These are phyloP conservation scores for Houttuynia cordata DNA, from an alignment of 164 flowering plant genomes.

Conservation along the genomic window DNA sequence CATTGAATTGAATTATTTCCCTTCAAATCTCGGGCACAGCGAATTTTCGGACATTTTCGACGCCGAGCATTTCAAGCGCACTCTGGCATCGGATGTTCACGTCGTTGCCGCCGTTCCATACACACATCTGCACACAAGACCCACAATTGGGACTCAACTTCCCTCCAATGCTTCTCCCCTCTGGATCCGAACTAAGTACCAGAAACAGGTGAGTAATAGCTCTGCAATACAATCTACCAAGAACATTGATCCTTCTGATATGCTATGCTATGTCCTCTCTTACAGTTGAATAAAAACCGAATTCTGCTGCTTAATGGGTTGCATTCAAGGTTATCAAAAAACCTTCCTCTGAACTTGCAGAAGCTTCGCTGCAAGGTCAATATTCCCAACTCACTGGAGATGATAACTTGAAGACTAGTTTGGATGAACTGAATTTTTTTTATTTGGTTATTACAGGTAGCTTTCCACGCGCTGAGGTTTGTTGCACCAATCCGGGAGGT, in stretches of 20 bases:
- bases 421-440: not conserved
- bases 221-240: too few species aligned
- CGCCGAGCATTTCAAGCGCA: conserved; percentile 81
- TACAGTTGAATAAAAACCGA: conserved; percentile 77
- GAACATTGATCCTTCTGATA: too few species aligned
- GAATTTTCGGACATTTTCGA: conserved; percentile 94
- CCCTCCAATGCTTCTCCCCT: conserved; percentile 75
- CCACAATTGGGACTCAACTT: conserved; percentile 70
- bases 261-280: not conserved
- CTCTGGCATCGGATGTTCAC: conserved; percentile 59
- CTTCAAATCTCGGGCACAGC: conserved; percentile 16
- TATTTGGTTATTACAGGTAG: conserved; percentile 41
- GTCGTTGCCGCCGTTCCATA: conserved; percentile 86
- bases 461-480: conserved; percentile 83
- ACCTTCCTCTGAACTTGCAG: conserved; percentile 91
- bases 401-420: not conserved
- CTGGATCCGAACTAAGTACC: conserved; percentile 83
- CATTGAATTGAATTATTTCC: too few species aligned
- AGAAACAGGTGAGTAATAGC: conserved; percentile 32
- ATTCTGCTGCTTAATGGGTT: conserved; percentile 77
- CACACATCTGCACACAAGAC: conserved; percentile 82
- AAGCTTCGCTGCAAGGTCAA: conserved; percentile 94
- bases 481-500: conserved; percentile 60
- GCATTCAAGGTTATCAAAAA: conserved; percentile 90
- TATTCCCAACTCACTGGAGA: not conserved